Evolutionary conservation across 345 rosid species (phyloP).

Genomic region (Euclidium syriacum): DNA sequence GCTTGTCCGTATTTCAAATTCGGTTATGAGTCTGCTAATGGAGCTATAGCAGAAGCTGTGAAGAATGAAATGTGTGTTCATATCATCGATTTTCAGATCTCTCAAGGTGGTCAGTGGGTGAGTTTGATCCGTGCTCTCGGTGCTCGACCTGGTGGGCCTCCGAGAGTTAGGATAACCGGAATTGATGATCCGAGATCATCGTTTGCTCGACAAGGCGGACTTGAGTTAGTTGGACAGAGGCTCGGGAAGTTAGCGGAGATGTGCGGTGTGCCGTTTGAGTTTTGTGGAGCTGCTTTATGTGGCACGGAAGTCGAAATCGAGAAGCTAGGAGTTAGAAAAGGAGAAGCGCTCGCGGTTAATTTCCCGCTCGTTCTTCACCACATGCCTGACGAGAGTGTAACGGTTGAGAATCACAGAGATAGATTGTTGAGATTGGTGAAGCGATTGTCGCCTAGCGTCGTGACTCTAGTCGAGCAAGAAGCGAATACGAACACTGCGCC

Average conservation of each 20-base stretch:
- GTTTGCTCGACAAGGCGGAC: slow-evolving; percentile 82
- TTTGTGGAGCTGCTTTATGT: slow-evolving; percentile 50
- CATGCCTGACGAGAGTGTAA: slow-evolving; percentile 92
- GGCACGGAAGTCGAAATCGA: slow-evolving; percentile 59
- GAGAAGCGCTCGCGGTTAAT: slow-evolving; percentile 82
- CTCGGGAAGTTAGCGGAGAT: slow-evolving; percentile 62
- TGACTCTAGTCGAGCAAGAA: slow-evolving; percentile 88
- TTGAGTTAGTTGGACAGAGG: slow-evolving; percentile 71
- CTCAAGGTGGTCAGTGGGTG: slow-evolving; percentile 90
- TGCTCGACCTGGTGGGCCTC: slow-evolving; percentile 84
- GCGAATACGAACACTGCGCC: slow-evolving; percentile 85
- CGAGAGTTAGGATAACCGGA: slow-evolving; percentile 69
- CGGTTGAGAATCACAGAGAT: slow-evolving; percentile 79
- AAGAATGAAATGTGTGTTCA: slow-evolving; percentile 67
- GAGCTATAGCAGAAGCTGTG: slow-evolving; percentile 94
- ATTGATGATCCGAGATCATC: slow-evolving; percentile 82
- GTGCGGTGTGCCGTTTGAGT: slow-evolving; percentile 81
- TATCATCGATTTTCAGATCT: slow-evolving; percentile 79
- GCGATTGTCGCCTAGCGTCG: slow-evolving; percentile 73
- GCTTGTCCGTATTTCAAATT: slow-evolving; percentile 95
- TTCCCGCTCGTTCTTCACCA: slow-evolving; percentile 82
- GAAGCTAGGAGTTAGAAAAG: slow-evolving; percentile 53
- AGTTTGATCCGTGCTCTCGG: slow-evolving; percentile 91
- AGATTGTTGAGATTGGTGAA: slow-evolving; percentile 68
- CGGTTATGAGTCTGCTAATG: slow-evolving; percentile 89